Evolutionary conservation across 331 rosid genomes (phyloP).

Genomic region (Stylosanthes scabra): DNA sequence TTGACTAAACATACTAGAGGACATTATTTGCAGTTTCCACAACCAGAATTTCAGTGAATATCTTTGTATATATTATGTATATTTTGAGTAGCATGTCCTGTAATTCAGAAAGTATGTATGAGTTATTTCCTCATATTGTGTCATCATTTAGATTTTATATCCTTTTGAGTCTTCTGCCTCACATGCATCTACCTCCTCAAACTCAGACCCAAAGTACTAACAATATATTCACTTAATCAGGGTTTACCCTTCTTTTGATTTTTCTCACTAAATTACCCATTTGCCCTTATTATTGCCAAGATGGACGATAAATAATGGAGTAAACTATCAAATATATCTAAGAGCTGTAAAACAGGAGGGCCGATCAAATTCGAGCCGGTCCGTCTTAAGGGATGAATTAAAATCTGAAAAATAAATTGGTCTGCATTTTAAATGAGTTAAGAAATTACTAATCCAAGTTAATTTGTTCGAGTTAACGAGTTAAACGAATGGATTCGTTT

Average conservation of each 20-base stretch:
- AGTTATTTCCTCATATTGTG: slow-evolving; percentile 11
- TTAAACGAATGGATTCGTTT: too few species aligned
- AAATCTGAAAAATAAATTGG: too few species aligned
- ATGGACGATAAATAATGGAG: neutral
- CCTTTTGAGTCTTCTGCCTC: slow-evolving; percentile 3
- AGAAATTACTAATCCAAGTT: too few species aligned
- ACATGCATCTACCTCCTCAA: neutral
- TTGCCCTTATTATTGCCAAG: neutral
- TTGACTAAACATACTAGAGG: neutral
- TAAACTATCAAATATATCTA: too few species aligned
- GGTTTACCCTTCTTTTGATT: neutral
- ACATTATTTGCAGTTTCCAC: slow-evolving; percentile 14
- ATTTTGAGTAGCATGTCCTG: neutral
- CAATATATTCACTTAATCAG: neutral
- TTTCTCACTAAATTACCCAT: neutral
- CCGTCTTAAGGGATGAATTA: too few species aligned
- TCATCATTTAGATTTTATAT: neutral
- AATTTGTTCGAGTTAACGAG: too few species aligned
- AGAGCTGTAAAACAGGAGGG: too few species aligned
- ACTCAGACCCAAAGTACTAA: neutral
- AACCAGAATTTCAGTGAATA: neutral
- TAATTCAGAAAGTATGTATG: neutral
- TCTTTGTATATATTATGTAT: neutral
- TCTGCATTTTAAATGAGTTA: too few species aligned
- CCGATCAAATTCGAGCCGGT: too few species aligned